Conservation (phyloP, 169 alveolate genomes). For the Perkinsus marinus region DNA sequence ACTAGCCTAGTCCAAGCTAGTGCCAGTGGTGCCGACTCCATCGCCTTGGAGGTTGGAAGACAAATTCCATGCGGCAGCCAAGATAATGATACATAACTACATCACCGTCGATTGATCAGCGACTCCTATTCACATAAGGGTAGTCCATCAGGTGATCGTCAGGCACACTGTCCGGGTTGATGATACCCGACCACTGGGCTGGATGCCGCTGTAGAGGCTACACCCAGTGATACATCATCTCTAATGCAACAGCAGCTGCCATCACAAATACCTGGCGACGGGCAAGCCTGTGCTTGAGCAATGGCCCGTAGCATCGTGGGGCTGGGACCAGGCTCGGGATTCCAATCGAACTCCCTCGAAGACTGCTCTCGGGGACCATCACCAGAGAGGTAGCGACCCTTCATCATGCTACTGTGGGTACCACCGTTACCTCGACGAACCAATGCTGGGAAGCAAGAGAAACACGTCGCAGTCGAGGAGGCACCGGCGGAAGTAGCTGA, state of each 20-base stretch:
- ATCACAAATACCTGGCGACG: background rate
- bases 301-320: background rate
- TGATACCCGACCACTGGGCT: background rate
- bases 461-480: background rate
- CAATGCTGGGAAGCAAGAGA: background rate
- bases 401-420: background rate
- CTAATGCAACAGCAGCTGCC: background rate
- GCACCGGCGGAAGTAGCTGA: too few relatives aligned
- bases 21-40: too few relatives aligned
- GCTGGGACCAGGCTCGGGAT: background rate
- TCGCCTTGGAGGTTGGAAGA: too few relatives aligned
- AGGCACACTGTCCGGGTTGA: background rate
- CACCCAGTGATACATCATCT: background rate
- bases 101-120: background rate
- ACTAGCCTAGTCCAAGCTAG: background rate
- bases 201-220: background rate
- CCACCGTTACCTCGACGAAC: background rate
- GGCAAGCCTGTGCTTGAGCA: background rate
- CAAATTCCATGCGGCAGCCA: too few relatives aligned
- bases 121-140: too few relatives aligned
- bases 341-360: background rate
- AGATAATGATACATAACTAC: background rate
- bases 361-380: background rate
- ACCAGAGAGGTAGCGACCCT: too few relatives aligned
- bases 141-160: too few relatives aligned